Base-by-base conservation (phyloP, 129 eudicot species). In the Pseudognaphalium luteoalbum region DNA sequence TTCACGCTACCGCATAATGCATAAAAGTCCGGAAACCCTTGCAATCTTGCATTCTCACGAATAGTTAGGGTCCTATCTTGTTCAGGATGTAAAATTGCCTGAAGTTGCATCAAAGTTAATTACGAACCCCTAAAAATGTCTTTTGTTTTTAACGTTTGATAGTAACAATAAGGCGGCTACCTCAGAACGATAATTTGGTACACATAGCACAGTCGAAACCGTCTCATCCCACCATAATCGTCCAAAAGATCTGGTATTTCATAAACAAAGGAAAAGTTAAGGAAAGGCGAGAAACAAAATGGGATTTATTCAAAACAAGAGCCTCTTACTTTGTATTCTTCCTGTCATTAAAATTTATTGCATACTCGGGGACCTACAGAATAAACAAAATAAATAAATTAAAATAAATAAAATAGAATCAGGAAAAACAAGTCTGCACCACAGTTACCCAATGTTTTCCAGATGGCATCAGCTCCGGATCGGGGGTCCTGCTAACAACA, bases 171-270 rank as follows among this genome's bases (percentile, higher is more conserved):
- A 57, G 37, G 35, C 64, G 37, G 35, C 64, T 82, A 86, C 93
- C 90, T 85, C 87, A 17, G 51, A 19, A 34, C 83, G 90, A 28
- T n/a, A 79, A 80, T 82, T 86, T 68, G 88, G 88, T 10, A 39
- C 19, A 57, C 87, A 85, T 58, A 88, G 73, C 57, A 86, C 78
- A 19, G 90, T 88, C 7, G 88, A 84, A 42, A 86, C 88, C 29
- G 86, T 88, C 78, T 83, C 93, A 66, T 88, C 93, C 90, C 93
- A 88, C 93, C 93, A 88, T 72, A 88, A 68, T 25, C 90, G 85
- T 59, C 75, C 86, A 73, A 88, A 88, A 50, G 90, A 85, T 75
- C 93, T 88, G 78, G 75, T 68, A 78, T 52, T 59, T 60, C 52
- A 71, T 66, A 47, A 70, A 72, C 28, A 2, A 19, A 64, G 16